phyloP scores from a whole-genome alignment of 352 stramenopile genomes.

The Globisporangium lucens region DNA sequence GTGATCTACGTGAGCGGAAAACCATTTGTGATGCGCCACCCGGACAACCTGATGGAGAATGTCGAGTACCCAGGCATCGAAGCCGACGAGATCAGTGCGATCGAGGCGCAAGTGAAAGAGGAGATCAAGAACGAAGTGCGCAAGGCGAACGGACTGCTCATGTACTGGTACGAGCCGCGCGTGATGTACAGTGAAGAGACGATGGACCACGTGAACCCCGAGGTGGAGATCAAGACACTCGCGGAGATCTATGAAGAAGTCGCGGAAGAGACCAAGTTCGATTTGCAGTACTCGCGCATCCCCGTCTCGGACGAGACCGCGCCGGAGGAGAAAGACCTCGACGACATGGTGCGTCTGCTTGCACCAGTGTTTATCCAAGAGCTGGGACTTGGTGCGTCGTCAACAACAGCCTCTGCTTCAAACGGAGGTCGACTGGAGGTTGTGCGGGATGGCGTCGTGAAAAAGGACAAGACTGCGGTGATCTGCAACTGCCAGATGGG shows the following conservation, averaged over 20 bases:
- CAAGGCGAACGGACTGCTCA: conserved; percentile 73
- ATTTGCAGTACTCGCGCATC: conserved; percentile 79
- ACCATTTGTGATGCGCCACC: conserved; percentile 84
- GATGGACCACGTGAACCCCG: conserved; percentile 76
- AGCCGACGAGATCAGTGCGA: conserved; percentile 82
- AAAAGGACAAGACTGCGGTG: conserved; percentile 55
- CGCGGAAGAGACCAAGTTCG: conserved; percentile 41
- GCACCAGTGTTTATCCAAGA: conserved; percentile 66
- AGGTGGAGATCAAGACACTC: conserved; percentile 73
- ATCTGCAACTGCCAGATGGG: conserved; percentile 92
- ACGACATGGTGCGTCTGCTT: conserved; percentile 81
- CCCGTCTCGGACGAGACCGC: conserved; percentile 89
- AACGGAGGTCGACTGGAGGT: not conserved
- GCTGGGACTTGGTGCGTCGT: conserved; percentile 26
- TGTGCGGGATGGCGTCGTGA: not conserved
- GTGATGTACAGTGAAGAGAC: conserved; percentile 80
- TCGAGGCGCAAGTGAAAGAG: conserved; percentile 81
- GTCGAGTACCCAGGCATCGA: conserved; percentile 89
- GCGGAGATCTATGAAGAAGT: conserved; percentile 68
- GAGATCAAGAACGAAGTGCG: conserved; percentile 79
- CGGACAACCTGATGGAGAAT: conserved; percentile 81
- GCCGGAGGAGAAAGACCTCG: conserved; percentile 87
- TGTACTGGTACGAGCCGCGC: conserved; percentile 81
- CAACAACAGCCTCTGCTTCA: not conserved
- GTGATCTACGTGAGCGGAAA: conserved; percentile 87